Evolutionary conservation across 2,329 filamentous ascomycete species (phyloP).

Genomic region (Graphilbum sp.): DNA sequence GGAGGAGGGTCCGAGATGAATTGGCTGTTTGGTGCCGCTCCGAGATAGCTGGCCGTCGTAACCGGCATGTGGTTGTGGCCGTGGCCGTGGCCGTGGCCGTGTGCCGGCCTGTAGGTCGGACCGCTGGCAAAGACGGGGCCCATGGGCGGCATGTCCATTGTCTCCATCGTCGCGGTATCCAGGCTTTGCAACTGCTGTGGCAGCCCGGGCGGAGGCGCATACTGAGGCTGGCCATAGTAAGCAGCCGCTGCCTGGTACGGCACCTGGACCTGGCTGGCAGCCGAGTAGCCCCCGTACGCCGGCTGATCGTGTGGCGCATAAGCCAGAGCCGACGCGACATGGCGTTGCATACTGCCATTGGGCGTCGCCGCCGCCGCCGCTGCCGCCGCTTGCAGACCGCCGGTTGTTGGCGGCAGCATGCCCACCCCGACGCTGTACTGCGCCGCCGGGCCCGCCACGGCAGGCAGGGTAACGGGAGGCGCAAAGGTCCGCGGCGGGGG

Average conservation of each 20-base stretch:
- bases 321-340: background rate
- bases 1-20: too few species aligned
- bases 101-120: conserved; percentile 11
- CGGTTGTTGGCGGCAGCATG: too few species aligned
- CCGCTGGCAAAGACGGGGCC: conserved; percentile 6
- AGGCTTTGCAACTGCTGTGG: conserved; percentile 10
- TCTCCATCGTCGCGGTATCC: conserved; percentile 6
- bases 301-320: conserved; percentile 7
- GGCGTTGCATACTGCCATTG: conserved; percentile 8
- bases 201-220: conserved; percentile 2
- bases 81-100: background rate
- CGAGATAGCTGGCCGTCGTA: too few species aligned
- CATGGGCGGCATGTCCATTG: conserved; percentile 4
- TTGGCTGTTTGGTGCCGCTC: conserved; percentile 7
- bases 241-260: conserved; percentile 4
- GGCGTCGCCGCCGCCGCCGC: background rate
- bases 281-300: conserved; percentile 5
- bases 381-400: too few species aligned
- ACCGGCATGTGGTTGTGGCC: conserved; percentile 12
- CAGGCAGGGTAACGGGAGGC: conserved; percentile 9
- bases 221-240: conserved; percentile 7
- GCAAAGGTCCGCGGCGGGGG: conserved; percentile 24
- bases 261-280: conserved; percentile 7
- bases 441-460: conserved; percentile 6
- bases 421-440: background rate